These are phyloP conservation scores for Mycogone perniciosa DNA, from an alignment of 2,329 filamentous ascomycete genomes.

Conservation along the genomic window DNA sequence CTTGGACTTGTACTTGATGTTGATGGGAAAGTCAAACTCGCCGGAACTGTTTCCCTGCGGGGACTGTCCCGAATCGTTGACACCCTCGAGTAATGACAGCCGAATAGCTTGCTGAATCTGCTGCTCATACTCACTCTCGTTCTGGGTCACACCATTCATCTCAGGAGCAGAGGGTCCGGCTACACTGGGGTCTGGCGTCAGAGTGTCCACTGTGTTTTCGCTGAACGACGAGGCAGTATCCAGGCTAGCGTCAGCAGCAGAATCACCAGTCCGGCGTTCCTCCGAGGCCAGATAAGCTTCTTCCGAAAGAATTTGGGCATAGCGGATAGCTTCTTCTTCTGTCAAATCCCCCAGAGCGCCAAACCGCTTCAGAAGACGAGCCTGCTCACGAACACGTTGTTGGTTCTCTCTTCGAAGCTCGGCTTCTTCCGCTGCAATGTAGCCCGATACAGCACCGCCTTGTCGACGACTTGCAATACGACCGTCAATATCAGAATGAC, in stretches of 20 bases:
- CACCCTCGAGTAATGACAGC: constrained; percentile 52
- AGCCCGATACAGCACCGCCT: constrained; percentile 66
- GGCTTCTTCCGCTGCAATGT: constrained; percentile 78
- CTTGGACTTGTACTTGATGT: constrained; percentile 42
- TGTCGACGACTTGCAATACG: constrained; percentile 45
- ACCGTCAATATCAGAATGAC: constrained; percentile 54
- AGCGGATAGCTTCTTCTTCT: constrained; percentile 59
- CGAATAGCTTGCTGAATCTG: constrained; percentile 59
- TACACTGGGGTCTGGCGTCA: constrained; percentile 51
- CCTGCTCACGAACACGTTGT: constrained; percentile 58
- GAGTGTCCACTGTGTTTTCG: constrained; percentile 39
- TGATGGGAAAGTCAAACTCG: constrained; percentile 48
- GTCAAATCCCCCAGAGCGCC: constrained; percentile 59
- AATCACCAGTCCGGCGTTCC: constrained; percentile 48
- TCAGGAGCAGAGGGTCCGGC: constrained; percentile 24
- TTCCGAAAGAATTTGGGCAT: constrained; percentile 60
- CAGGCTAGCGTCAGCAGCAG: constrained; percentile 40
- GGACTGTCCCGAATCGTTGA: constrained; percentile 41
- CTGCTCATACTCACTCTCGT: constrained; percentile 51
- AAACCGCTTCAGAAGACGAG: constrained; percentile 70
- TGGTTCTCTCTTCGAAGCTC: constrained; percentile 72
- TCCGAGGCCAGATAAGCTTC: constrained; percentile 54
- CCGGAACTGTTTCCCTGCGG: constrained; percentile 39
- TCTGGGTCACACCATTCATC: constrained; percentile 27
- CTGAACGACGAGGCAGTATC: constrained; percentile 38